Evolutionary conservation across 192 early-diverging fungal genomes (phyloP).

Genomic region (Gonapodya prolifera): DNA sequence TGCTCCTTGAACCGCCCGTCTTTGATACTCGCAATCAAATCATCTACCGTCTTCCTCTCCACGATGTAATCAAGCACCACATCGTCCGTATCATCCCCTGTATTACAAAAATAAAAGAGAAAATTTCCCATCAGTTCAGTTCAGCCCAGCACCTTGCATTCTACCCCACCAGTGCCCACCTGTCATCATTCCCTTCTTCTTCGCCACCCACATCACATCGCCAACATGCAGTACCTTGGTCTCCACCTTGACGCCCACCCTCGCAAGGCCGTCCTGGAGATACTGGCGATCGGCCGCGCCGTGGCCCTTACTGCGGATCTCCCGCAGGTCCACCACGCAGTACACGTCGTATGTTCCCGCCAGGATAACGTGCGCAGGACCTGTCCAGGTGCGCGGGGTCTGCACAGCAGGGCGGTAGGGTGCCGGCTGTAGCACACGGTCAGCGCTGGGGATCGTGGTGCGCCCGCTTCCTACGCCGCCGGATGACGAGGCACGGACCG

Average conservation of each 20-base stretch:
- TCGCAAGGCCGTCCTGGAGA: slow-evolving; percentile 51
- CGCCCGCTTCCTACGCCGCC: too few species aligned
- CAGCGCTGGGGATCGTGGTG: too few species aligned
- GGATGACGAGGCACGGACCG: too few species aligned
- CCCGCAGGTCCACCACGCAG: slow-evolving; percentile 70
- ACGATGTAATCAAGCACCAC: slow-evolving; percentile 74
- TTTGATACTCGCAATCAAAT: slow-evolving; percentile 79
- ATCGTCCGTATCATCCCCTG: slow-evolving; percentile 24
- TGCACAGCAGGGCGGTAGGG: background rate
- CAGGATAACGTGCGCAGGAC: slow-evolving; percentile 6
- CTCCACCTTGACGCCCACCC: slow-evolving; percentile 35
- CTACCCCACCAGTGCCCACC: background rate
- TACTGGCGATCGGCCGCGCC: slow-evolving; percentile 47
- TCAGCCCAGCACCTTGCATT: background rate
- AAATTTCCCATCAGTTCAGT: slow-evolving; percentile 2
- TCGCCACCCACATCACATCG: slow-evolving; percentile 83
- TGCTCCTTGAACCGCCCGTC: slow-evolving; percentile 90
- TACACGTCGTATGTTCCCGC: slow-evolving; percentile 51
- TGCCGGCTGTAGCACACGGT: background rate
- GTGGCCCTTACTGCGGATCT: slow-evolving; percentile 39
- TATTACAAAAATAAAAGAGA: background rate
- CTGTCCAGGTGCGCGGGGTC: background rate
- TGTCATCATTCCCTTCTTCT: background rate
- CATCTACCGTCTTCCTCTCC: slow-evolving; percentile 91
- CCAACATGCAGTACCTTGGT: slow-evolving; percentile 63